Conservation (phyloP, 352 stramenopile species). For the Phytophthora syringae region DNA sequence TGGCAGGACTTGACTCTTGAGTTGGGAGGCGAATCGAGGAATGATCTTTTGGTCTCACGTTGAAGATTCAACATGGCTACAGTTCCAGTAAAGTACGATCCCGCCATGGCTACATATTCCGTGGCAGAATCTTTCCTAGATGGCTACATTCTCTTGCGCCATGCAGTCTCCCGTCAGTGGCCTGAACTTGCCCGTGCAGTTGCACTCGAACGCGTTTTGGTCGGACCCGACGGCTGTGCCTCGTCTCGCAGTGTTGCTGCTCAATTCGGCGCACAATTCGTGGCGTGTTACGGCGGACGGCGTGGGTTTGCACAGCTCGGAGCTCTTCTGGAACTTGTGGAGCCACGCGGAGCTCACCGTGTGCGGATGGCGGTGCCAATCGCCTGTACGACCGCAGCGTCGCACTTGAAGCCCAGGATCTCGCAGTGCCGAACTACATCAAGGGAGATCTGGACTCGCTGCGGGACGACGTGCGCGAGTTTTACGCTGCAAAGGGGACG, state of each 20-base stretch:
- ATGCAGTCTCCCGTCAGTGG: neutral
- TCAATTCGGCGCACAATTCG: slow-evolving; percentile 57
- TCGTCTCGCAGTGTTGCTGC: slow-evolving; percentile 64
- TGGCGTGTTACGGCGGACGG: slow-evolving; percentile 46
- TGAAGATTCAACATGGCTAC: slow-evolving; percentile 1
- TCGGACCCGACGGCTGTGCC: slow-evolving; percentile 41
- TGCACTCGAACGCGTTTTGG: slow-evolving; percentile 71
- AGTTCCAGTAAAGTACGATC: slow-evolving; percentile 12
- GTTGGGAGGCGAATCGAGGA: neutral
- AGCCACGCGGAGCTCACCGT: slow-evolving; percentile 70
- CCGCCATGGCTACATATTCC: too few species aligned
- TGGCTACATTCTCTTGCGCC: too few species aligned
- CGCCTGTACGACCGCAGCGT: slow-evolving; percentile 87
- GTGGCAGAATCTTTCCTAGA: too few species aligned
- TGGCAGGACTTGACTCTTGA: neutral
- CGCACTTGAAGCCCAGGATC: slow-evolving; percentile 41
- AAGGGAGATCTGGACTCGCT: slow-evolving; percentile 97
- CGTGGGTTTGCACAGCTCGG: slow-evolving; percentile 23
- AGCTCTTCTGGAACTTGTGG: slow-evolving; percentile 82
- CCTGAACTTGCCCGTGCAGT: slow-evolving; percentile 21
- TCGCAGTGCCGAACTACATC: slow-evolving; percentile 89
- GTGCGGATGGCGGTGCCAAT: slow-evolving; percentile 97
- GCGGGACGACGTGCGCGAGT: slow-evolving; percentile 79
- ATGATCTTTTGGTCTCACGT: slow-evolving; percentile 4
- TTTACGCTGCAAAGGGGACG: slow-evolving; percentile 79